These are phyloP conservation scores for Tetrahymena thermophila DNA, from an alignment of 73 alveolate species.

Conservation along the genomic window DNA sequence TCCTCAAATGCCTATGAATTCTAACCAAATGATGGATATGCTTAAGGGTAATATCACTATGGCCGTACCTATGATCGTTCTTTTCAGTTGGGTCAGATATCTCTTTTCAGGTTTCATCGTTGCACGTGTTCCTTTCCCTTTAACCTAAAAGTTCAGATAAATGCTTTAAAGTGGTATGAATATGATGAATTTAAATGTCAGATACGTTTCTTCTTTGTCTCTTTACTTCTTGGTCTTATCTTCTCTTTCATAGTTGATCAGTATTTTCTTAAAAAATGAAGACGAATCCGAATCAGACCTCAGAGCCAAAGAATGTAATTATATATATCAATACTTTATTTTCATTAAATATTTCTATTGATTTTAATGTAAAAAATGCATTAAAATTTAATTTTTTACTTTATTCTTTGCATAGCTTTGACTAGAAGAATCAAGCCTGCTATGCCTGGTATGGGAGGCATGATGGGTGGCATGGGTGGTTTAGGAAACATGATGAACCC, in stretches of 20 bases:
- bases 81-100: slow-evolving; percentile 31
- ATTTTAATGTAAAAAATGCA: no score
- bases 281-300: neutral
- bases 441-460: neutral
- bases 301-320: neutral
- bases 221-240: slow-evolving; percentile 34
- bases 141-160: slow-evolving; percentile 48
- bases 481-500: neutral
- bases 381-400: neutral
- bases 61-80: slow-evolving; percentile 37
- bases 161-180: slow-evolving; percentile 56
- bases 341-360: neutral
- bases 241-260: neutral
- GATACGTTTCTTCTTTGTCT: slow-evolving; percentile 49
- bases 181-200: slow-evolving; percentile 47
- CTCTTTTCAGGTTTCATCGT: slow-evolving; percentile 46
- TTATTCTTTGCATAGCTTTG: neutral
- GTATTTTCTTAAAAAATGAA: neutral
- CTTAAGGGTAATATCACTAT: slow-evolving; percentile 34
- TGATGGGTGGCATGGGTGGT: neutral
- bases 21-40: slow-evolving; percentile 37
- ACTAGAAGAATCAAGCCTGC: neutral
- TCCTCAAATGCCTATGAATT: slow-evolving; percentile 45
- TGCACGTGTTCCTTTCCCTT: slow-evolving; percentile 50
- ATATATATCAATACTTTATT: neutral